Base-by-base conservation (phyloP, 202 grass and related monocot species). In the Panicum hallii region DNA sequence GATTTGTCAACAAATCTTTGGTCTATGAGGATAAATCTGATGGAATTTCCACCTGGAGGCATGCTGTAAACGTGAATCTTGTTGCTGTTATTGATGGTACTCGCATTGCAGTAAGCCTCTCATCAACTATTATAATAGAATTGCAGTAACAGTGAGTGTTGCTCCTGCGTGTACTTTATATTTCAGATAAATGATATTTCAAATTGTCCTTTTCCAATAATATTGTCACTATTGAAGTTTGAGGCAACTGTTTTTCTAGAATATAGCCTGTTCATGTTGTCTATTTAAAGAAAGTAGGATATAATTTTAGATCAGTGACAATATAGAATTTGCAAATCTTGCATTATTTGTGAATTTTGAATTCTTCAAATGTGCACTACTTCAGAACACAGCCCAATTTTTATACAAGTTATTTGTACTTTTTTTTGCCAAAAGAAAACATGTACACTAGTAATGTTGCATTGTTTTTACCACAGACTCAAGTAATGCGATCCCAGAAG, bases 71-170 rank as follows among this genome's bases (percentile, higher is more conserved):
- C 85, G 92, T 94, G 74, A 90, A 97, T 71, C 79, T 97, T 38
- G 67, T 80, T 88, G 92, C 95, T 88, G 81, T 97, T 84, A 89
- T 97, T 49, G 90, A 97, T 52, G 93, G 92, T 80, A 94, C 95
- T 23, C 90, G 88, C 28, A 88, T 93, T 86, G 95, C 92, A 65
- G 95, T 97, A 97, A 79, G 80, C 68, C 74, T 61, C 67, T 67
- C 46, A 23, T 78, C 62, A 34, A 61, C 66, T 79, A 13, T 58
- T 85, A 22, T 69, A 68, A 73, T 55, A 69, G 8, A 44, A 74
- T 11, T 77, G 42, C 62, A 32, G 36, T 54, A 67, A 69, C 12
- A 74, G 40, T 48, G 46, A 84, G 67, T 66, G 4, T 13, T 78
- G 19, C 12, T 75, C 43, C 19, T 70, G 15, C 60, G 64, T 50